These are phyloP conservation scores for Cinnamomum chago DNA, from an alignment of 164 flowering plant genomes.

Conservation along the genomic window DNA sequence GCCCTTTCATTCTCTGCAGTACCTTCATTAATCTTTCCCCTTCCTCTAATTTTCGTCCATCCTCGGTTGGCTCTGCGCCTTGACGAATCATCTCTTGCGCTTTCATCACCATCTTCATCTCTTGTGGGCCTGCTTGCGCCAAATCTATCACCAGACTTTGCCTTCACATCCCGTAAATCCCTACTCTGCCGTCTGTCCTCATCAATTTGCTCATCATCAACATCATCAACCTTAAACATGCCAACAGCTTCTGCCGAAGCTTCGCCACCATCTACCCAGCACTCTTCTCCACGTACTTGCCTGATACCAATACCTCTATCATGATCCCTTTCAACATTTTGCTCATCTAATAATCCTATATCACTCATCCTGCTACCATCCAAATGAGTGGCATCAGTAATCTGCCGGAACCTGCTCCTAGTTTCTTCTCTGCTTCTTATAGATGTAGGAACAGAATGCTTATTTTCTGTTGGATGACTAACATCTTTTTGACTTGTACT, in stretches of 20 bases:
- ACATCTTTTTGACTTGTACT: conserved; percentile 57
- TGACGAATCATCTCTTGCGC: conserved; percentile 55
- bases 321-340: conserved; percentile 37
- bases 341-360: conserved; percentile 44
- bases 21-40: conserved; percentile 56
- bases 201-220: conserved; percentile 25
- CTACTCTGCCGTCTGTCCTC: conserved; percentile 42
- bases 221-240: conserved; percentile 33
- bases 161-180: conserved; percentile 48
- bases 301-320: conserved; percentile 32
- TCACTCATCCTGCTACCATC: conserved; percentile 41
- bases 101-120: conserved; percentile 58
- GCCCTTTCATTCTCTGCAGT: conserved; percentile 45
- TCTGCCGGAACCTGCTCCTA: conserved; percentile 53
- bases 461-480: conserved; percentile 39
- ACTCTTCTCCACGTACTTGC: conserved; percentile 35
- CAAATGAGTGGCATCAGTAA: conserved; percentile 40
- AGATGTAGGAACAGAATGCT: conserved; percentile 33
- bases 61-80: conserved; percentile 56
- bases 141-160: conserved; percentile 34
- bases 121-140: conserved; percentile 22
- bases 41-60: conserved; percentile 49
- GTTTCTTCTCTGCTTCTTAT: conserved; percentile 66
- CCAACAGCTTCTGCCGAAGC: conserved; percentile 35
- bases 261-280: conserved; percentile 39